Conservation (phyloP, 2,329 filamentous ascomycete species). For the Elsinoe ampelina region DNA sequence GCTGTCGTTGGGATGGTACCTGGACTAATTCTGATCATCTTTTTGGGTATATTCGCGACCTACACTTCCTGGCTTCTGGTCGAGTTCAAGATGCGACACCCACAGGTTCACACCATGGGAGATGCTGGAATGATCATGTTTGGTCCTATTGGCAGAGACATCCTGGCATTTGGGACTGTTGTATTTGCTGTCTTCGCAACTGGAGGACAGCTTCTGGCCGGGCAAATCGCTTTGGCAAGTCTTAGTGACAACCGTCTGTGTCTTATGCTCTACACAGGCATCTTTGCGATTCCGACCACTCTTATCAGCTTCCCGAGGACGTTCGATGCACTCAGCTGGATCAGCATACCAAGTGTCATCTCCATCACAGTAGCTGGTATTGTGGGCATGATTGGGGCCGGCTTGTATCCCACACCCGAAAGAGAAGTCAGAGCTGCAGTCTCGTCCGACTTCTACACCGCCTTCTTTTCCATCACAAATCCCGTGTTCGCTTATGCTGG, state of each 20-base stretch:
- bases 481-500: slow-evolving; percentile 46
- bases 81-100: slow-evolving; percentile 33
- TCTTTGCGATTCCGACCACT: slow-evolving; percentile 42
- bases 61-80: slow-evolving; percentile 44
- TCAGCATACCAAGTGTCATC: slow-evolving; percentile 36
- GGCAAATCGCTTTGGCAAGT: slow-evolving; percentile 41
- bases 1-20: slow-evolving; percentile 46
- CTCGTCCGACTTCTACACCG: slow-evolving; percentile 34
- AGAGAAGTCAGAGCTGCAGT: slow-evolving; percentile 32
- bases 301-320: slow-evolving; percentile 42
- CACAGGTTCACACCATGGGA: slow-evolving; percentile 30
- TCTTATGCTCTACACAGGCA: slow-evolving; percentile 41
- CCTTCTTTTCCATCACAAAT: slow-evolving; percentile 42
- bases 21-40: slow-evolving; percentile 42
- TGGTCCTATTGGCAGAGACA: slow-evolving; percentile 22
- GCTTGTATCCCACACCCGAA: slow-evolving; percentile 31
- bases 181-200: slow-evolving; percentile 45
- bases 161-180: slow-evolving; percentile 36
- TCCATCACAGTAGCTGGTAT: slow-evolving; percentile 43
- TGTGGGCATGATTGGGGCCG: slow-evolving; percentile 44
- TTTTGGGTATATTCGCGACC: slow-evolving; percentile 43
- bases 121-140: slow-evolving; percentile 29
- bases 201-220: slow-evolving; percentile 43
- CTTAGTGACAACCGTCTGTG: slow-evolving; percentile 42
- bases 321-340: slow-evolving; percentile 40